These are phyloP conservation scores for Colletotrichum navitas DNA, from an alignment of 2,329 filamentous ascomycete genomes.

Conservation along the genomic window DNA sequence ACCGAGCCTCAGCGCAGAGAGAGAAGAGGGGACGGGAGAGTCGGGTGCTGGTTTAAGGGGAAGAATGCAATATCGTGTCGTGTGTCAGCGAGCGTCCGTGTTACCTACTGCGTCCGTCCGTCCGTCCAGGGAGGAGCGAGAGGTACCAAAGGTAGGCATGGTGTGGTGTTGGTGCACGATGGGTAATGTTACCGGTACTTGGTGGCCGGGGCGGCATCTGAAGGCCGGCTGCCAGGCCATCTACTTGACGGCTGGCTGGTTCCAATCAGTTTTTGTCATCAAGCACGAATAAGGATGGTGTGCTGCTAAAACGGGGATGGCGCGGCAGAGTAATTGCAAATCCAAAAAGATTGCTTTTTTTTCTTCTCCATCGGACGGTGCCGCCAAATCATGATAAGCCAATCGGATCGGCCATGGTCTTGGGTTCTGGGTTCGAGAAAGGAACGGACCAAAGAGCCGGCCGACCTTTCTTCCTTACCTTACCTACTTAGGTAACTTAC, in stretches of 20 bases:
- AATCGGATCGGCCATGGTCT: slow-evolving; percentile 5
- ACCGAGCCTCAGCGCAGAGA: not conserved
- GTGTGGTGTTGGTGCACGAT: too few relatives aligned
- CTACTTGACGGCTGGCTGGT: not conserved
- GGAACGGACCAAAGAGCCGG: not conserved
- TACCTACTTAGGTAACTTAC: not conserved
- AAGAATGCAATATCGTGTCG: not conserved
- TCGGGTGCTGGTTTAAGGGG: not conserved
- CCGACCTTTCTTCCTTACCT: not conserved
- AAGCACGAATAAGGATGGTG: slow-evolving; percentile 24
- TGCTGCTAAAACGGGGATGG: slow-evolving; percentile 5
- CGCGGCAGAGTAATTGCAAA: slow-evolving; percentile 15
- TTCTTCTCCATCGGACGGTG: slow-evolving; percentile 23
- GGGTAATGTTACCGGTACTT: too few relatives aligned
- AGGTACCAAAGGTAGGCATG: not conserved
- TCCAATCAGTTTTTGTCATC: not conserved
- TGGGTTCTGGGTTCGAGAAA: not conserved
- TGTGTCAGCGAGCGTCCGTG: not conserved
- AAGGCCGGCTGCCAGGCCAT: slow-evolving; percentile 10
- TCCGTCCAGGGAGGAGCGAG: not conserved
- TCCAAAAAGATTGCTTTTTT: slow-evolving; percentile 4
- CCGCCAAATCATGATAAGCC: slow-evolving; percentile 12
- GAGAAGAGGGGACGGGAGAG: not conserved
- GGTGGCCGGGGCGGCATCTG: not conserved
- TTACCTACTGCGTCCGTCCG: not conserved